These are phyloP conservation scores for Clarireedia paspali DNA, from an alignment of 2,329 filamentous ascomycete genomes.

Conservation along the genomic window DNA sequence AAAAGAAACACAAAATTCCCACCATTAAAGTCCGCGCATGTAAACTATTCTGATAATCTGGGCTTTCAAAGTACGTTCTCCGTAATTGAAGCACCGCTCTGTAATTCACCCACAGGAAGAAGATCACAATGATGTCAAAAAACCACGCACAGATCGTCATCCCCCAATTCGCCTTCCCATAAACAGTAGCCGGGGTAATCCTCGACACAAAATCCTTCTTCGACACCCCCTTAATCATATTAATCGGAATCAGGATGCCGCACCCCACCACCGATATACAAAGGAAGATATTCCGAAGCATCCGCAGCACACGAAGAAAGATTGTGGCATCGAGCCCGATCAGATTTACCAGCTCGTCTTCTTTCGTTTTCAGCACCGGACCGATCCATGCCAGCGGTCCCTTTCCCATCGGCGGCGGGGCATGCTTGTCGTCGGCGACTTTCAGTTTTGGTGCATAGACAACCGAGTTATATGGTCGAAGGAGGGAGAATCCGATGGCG, in stretches of 20 bases:
- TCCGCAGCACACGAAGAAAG: constrained; percentile 80
- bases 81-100: constrained; percentile 62
- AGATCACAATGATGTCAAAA: constrained; percentile 68
- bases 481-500: constrained; percentile 74
- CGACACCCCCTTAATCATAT: constrained; percentile 42
- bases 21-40: constrained; percentile 68
- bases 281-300: constrained; percentile 88
- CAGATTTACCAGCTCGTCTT: constrained; percentile 68
- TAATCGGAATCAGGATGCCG: constrained; percentile 73
- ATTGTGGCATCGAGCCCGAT: constrained; percentile 87
- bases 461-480: constrained; percentile 83
- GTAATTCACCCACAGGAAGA: constrained; percentile 89
- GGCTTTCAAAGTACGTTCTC: constrained; percentile 72
- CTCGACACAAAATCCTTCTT: constrained; percentile 40
- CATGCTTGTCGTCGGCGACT: constrained; percentile 83
- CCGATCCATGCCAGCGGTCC: constrained; percentile 82
- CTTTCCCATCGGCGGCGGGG: constrained; percentile 78
- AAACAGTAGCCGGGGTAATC: constrained; percentile 53
- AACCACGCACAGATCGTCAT: constrained; percentile 52
- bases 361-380: constrained; percentile 70
- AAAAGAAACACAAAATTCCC: constrained; percentile 17
- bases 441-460: constrained; percentile 94
- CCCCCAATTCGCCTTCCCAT: constrained; percentile 47
- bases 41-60: constrained; percentile 81
- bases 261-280: constrained; percentile 65